A percentile compares a stretch with the other conserved stretches of the same genome.
phyloP scores from a whole-genome alignment of 306 rosid genomes.

The Abrus pulchellus region DNA sequence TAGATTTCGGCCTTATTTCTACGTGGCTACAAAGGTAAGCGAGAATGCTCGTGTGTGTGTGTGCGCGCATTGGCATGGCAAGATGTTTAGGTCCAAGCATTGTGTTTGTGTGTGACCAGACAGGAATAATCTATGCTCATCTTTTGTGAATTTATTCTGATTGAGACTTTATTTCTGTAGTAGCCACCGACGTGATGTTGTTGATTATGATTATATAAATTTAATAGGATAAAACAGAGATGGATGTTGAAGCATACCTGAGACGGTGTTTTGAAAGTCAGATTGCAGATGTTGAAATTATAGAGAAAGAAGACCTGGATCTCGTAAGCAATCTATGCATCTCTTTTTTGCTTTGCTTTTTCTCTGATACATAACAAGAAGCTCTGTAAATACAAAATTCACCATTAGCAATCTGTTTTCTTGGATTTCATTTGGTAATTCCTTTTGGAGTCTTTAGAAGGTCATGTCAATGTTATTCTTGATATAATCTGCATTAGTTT shows the following conservation, averaged over 20 bases:
- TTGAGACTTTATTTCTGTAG: background rate
- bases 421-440: conserved; percentile 34
- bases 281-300: conserved; percentile 82
- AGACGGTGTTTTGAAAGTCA: conserved; percentile 85
- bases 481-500: conserved; percentile 34
- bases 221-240: conserved; percentile 78
- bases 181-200: conserved; percentile 8
- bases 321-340: conserved; percentile 74
- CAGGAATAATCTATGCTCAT: conserved; percentile 9
- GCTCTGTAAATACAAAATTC: conserved; percentile 32
- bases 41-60: background rate
- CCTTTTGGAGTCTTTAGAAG: conserved; percentile 38
- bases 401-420: conserved; percentile 23
- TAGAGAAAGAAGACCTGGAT: conserved; percentile 92
- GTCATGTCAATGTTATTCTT: conserved; percentile 30
- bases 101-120: background rate
- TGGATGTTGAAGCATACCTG: conserved; percentile 87
- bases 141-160: conserved; percentile 35
- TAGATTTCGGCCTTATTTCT: conserved; percentile 88
- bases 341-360: conserved; percentile 29
- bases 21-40: conserved; percentile 85
- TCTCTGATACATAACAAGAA: conserved; percentile 12
- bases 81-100: conserved; percentile 16
- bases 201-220: conserved; percentile 44
- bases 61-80: background rate